Evolutionary conservation across 2,329 filamentous ascomycete species (phyloP), one percentile per base, ranked within the genome.

Genomic region (Xylariomycetidae sp.): DNA sequence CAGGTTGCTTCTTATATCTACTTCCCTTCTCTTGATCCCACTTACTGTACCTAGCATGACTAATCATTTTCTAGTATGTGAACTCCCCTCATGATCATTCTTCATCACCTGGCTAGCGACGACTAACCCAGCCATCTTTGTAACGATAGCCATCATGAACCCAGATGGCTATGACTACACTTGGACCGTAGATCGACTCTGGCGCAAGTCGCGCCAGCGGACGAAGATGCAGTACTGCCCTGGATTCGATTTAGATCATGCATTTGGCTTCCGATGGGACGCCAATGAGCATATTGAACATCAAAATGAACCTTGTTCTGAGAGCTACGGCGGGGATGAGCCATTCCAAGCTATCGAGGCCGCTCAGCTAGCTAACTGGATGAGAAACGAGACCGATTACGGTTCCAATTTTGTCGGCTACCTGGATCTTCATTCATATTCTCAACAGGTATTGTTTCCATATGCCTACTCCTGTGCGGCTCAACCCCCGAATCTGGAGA

Each of bases 151-250:
- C 1, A 86, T 87, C 0, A 62, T 92, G 37, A 98, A 98, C 55
- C 88, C 90, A 0, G 92, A 98, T 57, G 92, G 92, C 18, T 94
- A 96, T 54, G 82, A 88, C 44, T 96, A 95, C 60, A 88, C 86
- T 1, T 97, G 90, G 90, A 79, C 89, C 39, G 78, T 78, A 2
- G 90, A 98, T 58, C 81, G 92, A 6, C 69, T 98, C 1, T 98
- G 90, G 90, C 84, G 90, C 52, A 98, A 97, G 64, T 94, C 92
- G 37, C 73, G 88, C 30, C 90, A 97, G 56, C 74, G 80, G 31
- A 97, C 89, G 1, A 80, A 72, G 38, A 72, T 94, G 38, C 76
- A 80, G 12, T 90, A 90, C 61, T 98, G 92, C 57, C 80, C 74
- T 6, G 92, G 92, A 7, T 70, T 95, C 31, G 92, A 98, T 55